phyloP scores from a whole-genome alignment of 371 early-diverging fungal species.

The Rhizopus sp. region DNA sequence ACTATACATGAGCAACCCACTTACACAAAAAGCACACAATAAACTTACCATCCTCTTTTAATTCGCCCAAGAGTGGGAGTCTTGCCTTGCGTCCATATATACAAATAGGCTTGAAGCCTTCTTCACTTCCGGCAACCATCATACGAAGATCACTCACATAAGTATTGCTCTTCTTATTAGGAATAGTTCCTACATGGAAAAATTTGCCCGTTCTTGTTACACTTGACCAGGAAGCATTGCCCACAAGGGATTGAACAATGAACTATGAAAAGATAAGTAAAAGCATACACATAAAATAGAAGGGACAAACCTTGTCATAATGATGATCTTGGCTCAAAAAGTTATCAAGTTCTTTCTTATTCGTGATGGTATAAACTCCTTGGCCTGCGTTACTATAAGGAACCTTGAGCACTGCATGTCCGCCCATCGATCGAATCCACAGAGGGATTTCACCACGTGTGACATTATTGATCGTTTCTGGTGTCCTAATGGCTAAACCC shows the following conservation, averaged over 20 bases:
- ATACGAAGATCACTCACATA: slow-evolving; percentile 88
- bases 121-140: slow-evolving; percentile 77
- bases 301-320: slow-evolving; percentile 72
- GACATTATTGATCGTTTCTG: slow-evolving; percentile 90
- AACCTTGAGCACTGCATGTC: slow-evolving; percentile 90
- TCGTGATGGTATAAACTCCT: slow-evolving; percentile 94
- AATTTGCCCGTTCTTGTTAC: slow-evolving; percentile 78
- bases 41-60: slow-evolving; percentile 52
- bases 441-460: slow-evolving; percentile 85
- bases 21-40: background rate
- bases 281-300: background rate
- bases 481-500: slow-evolving; percentile 81
- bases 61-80: slow-evolving; percentile 69
- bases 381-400: slow-evolving; percentile 95
- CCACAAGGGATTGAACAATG: slow-evolving; percentile 92
- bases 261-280: slow-evolving; percentile 42
- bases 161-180: slow-evolving; percentile 86
- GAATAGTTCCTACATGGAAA: slow-evolving; percentile 93
- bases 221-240: slow-evolving; percentile 91
- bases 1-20: background rate
- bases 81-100: slow-evolving; percentile 87
- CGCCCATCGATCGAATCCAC: slow-evolving; percentile 87
- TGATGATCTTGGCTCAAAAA: slow-evolving; percentile 87
- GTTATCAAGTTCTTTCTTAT: slow-evolving; percentile 68
- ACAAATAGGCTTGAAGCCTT: slow-evolving; percentile 87